Evolutionary conservation across 768 basidiomycete genomes (phyloP), one percentile per base, ranked within the genome.

Genomic region (Cystobasidiopsis lactophilus): DNA sequence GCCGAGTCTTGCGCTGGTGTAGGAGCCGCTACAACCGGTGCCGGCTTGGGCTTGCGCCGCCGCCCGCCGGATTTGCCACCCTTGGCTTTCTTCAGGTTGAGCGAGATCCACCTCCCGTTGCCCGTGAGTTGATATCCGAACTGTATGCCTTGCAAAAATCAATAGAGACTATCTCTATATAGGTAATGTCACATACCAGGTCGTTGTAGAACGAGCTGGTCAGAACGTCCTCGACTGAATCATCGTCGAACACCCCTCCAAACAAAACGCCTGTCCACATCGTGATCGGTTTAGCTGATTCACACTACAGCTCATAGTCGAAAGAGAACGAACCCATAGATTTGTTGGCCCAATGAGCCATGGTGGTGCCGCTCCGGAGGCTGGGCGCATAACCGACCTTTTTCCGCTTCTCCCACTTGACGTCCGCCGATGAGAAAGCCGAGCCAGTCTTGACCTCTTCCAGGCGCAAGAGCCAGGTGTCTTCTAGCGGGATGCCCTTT

Each of bases 191-290:
- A 21, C 65, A 76, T 56, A 55, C 84, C 82, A 89, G 57, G 60
- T 89, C 85, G 55, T 86, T 85, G 72, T 80, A 82, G 64, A 91
- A 91, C 1, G 78, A 71, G 55, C 81, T 85, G 53, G 85, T 80
- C 57, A 93, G 64, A 2, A 74, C 76, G 61, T 93, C 88, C 64
- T 91, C 88, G 35, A 74, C 73, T 19, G 71, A 77, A 59, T 91
- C 86, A 55, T 85, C 82, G 23, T 93, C 86, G 3, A 77, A 80
- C 0, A 91, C 86, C 2, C 79, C 86, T 13, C 86, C 86, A 62
- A 89, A 93, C 47, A 86, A 64, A 2, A 93, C 69, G n/a, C n/a
- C n/a, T n/a, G n/a, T n/a, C n/a, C n/a, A n/a, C n/a, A n/a, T n/a
- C n/a, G n/a, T n/a, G n/a, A n/a, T n/a, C n/a, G n/a, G n/a, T n/a